Base-by-base conservation (phyloP, 2,329 filamentous ascomycete genomes). In the Colletotrichum endophyticum region DNA sequence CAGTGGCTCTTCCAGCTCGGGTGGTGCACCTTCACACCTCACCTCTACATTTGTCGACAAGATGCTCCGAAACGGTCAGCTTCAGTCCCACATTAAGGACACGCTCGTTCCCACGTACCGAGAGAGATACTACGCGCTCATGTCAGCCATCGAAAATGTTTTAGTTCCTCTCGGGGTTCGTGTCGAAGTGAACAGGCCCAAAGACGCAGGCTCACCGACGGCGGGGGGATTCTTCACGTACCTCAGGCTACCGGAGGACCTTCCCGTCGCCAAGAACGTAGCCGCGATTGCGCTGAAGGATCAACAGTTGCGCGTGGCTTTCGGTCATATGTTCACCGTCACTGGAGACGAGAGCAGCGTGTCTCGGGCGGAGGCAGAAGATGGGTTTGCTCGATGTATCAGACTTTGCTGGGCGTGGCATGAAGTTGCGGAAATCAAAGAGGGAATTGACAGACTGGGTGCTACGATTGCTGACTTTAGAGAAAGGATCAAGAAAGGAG, bases 321-420 rank as follows among this genome's bases (percentile, higher is more conserved):
- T 90, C 25, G 95, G 95, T 3, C 88, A 89, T 66, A 88, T 94
- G 77, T 98, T 96, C 83, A 91, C 93, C 80, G 91, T 94, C 16
- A 85, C 87, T 19, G 90, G 89, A 0, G 92, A 94, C 79, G 85
- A 89, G 77, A 83, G 82, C 82, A 12, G 85, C 86, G 16, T 86
- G 87, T 28, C 85, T 34, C 74, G 78, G 28, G 74, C 77, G 5
- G 76, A 72, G 19, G 59, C 28, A 15, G 7, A n/a, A 8, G 22
- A 66, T 19, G 76, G 85, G 34, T 95, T 96, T 81, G 86, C 89
- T 27, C 83, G 88, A 62, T 89, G 90, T 61, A 84, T 96, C 34
- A 88, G 94, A 57, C 83, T 96, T 22, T 95, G 92, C 76, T 96
- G 94, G 84, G 88, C 92, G 8, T 96, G 94, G 92, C 94, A 94